Evolutionary conservation across 495 filamentous ascomycete species (phyloP), one percentile per base, ranked within the genome.

Genomic region (Trichoderma orchidacearum): DNA sequence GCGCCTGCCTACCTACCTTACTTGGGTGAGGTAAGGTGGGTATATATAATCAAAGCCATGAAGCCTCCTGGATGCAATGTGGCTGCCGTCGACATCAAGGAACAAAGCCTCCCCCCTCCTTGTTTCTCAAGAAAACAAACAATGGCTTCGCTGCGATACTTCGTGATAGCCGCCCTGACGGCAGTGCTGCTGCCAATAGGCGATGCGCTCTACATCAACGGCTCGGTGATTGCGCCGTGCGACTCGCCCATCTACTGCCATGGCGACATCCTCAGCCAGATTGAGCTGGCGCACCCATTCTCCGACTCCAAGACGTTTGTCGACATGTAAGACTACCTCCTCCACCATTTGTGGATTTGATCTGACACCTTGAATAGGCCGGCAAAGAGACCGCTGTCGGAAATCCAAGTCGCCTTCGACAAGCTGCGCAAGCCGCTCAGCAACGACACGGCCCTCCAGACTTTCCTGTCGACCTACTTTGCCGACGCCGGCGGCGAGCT

Each of bases 271-370:
- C 63, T 78, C 17, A 68, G 70, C 51, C 68, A 71, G 25, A 69
- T 78, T 55, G 69, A 78, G 63, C 66, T 76, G 9, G 75, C 75
- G 6, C 65, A 56, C 9, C 75, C 75, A 23, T 78, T 78, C 57
- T 60, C 66, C 13, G 75, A 78, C 63, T 75, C 72, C 51, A 78
- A 78, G 66, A 76, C 72, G 25, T 78, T 75, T 52, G 75, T 78
- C 50, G 75, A 78, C 62, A 67, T 78, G 75, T 76, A 70, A 68
- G 64, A n/a, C n/a, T n/a, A n/a, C n/a, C 65, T 11, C 32, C n/a
- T 51, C 51, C 3, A n/a, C 4, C 25, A n/a, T n/a, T n/a, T n/a
- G n/a, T n/a, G n/a, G n/a, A n/a, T n/a, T n/a, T n/a, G n/a, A n/a
- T n/a, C n/a, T n/a, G n/a, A n/a, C n/a, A n/a, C n/a, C n/a, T n/a